Evolutionary conservation across 441 rosid species (phyloP), one percentile per base, ranked within the genome.

Genomic region (Gossypium davidsonii): DNA sequence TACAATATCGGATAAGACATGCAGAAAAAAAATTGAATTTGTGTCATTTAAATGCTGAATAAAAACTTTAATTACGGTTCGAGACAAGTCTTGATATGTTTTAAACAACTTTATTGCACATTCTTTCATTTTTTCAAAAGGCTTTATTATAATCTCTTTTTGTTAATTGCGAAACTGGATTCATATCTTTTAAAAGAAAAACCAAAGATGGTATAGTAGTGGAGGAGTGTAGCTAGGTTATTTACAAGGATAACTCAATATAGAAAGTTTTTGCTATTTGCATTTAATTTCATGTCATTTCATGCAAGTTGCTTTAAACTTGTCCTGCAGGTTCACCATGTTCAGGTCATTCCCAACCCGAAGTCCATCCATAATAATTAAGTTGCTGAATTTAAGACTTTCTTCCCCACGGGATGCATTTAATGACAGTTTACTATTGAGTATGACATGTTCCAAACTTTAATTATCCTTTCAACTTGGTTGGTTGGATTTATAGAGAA

Each of bases 281-380:
- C 5, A 37, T 37, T 60, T 31, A 44, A 31, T 72, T 44, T 31
- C 44, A 48, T 39, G 60, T 72, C 53, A 25, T 62, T 48, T 58
- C 60, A 65, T 65, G 73, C 75, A 76, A 76, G 60, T 73, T 73
- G 76, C 8, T 14, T 11, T 12, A 64, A 20, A 26, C 34, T 64
- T 60, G 72, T 76, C 18, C 39, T 7, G 57, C 21, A 63, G 26
- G 68, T 18, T 37, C 49, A 63, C 51, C 51, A 14, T 25, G 55
- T 66, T 25, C 31, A 23, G 28, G 39, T 46, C 31, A 21, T 23
- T 46, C 37, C 17, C 3, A 23, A 23, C 18, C 70, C 37, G 48
- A 23, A 18, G 60, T 56, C 28, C 4, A 28, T 23, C 12, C 70
- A 6, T 20, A 12, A 42, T 18, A 64, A 65, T 21, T 44, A 65